These are phyloP conservation scores for Talaromyces adpressus DNA, from an alignment of 495 filamentous ascomycete genomes.

Conservation along the genomic window DNA sequence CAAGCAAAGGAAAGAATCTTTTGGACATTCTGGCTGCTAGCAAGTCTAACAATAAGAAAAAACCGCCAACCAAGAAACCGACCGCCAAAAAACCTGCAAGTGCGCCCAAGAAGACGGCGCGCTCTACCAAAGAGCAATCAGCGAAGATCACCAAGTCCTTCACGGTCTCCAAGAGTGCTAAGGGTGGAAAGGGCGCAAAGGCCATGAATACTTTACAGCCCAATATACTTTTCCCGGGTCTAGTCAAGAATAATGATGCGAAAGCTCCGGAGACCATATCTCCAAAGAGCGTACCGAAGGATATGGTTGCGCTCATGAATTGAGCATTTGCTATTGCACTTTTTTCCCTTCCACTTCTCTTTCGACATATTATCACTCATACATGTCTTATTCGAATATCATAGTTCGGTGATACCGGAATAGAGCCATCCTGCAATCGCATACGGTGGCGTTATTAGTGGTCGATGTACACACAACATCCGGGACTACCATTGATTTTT, in stretches of 20 bases:
- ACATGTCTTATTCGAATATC: neutral
- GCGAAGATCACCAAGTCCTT: conserved; percentile 31
- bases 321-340: neutral
- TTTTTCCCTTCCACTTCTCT: neutral
- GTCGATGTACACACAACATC: neutral
- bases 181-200: neutral
- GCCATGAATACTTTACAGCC: neutral
- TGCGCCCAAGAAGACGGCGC: conserved; percentile 10
- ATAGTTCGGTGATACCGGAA: conserved; percentile 4
- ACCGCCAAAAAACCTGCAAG: conserved; percentile 19
- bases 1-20: conserved; percentile 19
- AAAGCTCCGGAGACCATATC: neutral
- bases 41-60: conserved; percentile 9
- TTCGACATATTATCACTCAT: neutral
- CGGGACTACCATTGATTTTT: neutral
- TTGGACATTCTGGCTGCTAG: conserved; percentile 16
- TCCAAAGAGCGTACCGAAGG: neutral
- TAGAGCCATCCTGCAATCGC: conserved; percentile 1
- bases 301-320: neutral
- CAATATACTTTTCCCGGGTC: neutral
- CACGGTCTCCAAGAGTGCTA: conserved; percentile 29
- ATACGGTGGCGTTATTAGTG: conserved; percentile 4
- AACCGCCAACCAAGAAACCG: conserved; percentile 17
- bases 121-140: conserved; percentile 16
- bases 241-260: neutral